Evolutionary conservation across 106 monocot genomes (phyloP).

Genomic region (Cymbidium sinense): DNA sequence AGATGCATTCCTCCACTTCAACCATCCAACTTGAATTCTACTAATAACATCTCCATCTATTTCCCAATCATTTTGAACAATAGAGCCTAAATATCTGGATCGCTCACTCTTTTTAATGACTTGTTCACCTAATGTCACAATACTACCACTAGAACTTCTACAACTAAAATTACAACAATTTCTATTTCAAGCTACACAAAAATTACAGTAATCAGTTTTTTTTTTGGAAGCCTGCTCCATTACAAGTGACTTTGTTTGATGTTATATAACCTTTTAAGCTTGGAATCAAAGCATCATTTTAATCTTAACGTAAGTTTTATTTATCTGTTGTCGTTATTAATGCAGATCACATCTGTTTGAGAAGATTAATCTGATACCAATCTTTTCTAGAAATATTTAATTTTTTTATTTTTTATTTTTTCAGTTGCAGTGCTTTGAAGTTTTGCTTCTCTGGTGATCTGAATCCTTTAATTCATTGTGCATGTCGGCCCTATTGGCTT

Average conservation of each 20-base stretch:
- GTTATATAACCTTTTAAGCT: background rate
- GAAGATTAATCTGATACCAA: background rate
- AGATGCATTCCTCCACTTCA: too few relatives aligned
- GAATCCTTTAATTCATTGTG: slow-evolving; percentile 6
- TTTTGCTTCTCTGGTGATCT: background rate
- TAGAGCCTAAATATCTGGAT: too few relatives aligned
- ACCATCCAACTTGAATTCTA: too few relatives aligned
- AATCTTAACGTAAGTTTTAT: background rate
- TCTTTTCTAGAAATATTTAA: background rate
- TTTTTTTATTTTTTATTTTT: background rate
- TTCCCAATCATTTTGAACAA: too few relatives aligned
- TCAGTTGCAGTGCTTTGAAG: background rate
- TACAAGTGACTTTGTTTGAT: background rate
- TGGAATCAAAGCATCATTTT: background rate
- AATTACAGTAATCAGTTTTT: background rate
- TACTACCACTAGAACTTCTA: too few relatives aligned
- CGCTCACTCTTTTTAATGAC: too few relatives aligned
- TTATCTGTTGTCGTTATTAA: background rate
- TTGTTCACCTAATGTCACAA: too few relatives aligned
- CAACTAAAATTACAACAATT: too few relatives aligned
- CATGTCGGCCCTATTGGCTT: slow-evolving; percentile 5
- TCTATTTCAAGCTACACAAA: background rate
- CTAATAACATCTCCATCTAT: too few relatives aligned
- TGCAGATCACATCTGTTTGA: background rate
- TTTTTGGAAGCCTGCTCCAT: background rate